Base-by-base conservation (phyloP, 1,139 yeast species). In the Arxiozyma heterogenica region DNA sequence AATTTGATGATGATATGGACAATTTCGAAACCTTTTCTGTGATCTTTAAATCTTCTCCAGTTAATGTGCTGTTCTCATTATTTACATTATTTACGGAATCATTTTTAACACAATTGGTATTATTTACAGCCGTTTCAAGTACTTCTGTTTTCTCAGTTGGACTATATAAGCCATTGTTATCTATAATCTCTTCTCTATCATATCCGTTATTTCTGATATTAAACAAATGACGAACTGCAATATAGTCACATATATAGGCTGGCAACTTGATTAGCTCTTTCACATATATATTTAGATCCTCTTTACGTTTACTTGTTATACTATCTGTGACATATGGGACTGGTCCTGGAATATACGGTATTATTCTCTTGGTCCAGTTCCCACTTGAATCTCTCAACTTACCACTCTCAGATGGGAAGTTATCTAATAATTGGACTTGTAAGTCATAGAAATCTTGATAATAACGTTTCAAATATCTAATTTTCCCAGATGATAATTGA, bases 331-430 rank as follows among this genome's bases (percentile, higher is more conserved):
- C 96, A 66, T 87, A 87, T 49, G 95, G 86, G 52, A 93, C 78
- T 1, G 98, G 99, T 1, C 98, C 98, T 0, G 98, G 98, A 66
- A 94, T 91, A 59, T 86, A 89, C 4, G 99, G 98, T 57, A 93
- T 78, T 44, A 86, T 85, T 59, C 98, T 80, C 48, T 77, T 77
- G 60, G 82, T 81, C 69, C 86, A 89, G 46, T 67, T 66, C 1
- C 72, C 72, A 39, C 63, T 62, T 2, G 61, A 58, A 50, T 84
- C 82, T 49, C 71, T 63, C 20, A 71, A 56, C 61, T 90, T 84
- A 6, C 98, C 98, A 5, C 98, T 96, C 69, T 93, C 98, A 59
- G 77, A 83, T 3, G 98, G 98, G 74, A 87, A 93, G 49, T 84
- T 77, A 64, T 87, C 95, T 54, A 93, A 75, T 51, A 94, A 74